Evolutionary conservation across 1,284 basidiomycete species (phyloP).

Genomic region (Apiotrichum montevideense): DNA sequence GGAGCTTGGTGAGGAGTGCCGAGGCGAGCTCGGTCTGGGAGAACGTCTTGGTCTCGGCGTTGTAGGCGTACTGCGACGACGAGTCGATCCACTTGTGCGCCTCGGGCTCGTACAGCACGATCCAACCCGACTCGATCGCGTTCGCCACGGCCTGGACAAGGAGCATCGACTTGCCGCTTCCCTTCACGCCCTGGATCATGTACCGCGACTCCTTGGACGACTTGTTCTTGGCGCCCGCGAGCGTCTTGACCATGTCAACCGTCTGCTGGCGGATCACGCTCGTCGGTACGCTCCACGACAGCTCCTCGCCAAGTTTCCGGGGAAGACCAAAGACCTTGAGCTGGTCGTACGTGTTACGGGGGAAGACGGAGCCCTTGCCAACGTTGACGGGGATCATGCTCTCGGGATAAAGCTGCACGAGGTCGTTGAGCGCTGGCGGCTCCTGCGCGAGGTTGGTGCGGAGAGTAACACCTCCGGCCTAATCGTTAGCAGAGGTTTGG

Average conservation of each 20-base stretch:
- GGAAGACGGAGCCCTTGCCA: conserved; percentile 32
- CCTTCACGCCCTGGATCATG: conserved; percentile 55
- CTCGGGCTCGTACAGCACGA: conserved; percentile 80
- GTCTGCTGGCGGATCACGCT: conserved; percentile 41
- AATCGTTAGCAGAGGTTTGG: not conserved
- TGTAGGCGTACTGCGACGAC: conserved; percentile 67
- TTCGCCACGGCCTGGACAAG: conserved; percentile 76
- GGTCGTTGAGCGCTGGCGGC: conserved; percentile 28
- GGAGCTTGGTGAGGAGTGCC: conserved; percentile 38
- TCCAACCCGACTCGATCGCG: conserved; percentile 64
- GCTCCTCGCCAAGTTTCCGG: conserved; percentile 34
- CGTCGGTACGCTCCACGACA: conserved; percentile 24
- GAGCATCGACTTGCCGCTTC: conserved; percentile 77
- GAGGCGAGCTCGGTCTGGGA: conserved; percentile 58
- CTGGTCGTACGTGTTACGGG: conserved; percentile 24
- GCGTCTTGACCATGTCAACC: conserved; percentile 28
- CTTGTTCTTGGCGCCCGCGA: conserved; percentile 23
- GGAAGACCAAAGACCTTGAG: conserved; percentile 39
- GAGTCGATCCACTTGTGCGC: conserved; percentile 72
- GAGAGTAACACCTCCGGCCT: conserved; percentile 19
- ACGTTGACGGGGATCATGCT: conserved; percentile 21
- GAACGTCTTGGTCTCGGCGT: conserved; percentile 68
- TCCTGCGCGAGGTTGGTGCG: conserved; percentile 22
- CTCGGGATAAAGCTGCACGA: conserved; percentile 28
- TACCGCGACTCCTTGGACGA: conserved; percentile 10